Evolutionary conservation across 139 green algal genomes (phyloP), one percentile per base, ranked within the genome.

Genomic region (Yamagishiella unicocca): DNA sequence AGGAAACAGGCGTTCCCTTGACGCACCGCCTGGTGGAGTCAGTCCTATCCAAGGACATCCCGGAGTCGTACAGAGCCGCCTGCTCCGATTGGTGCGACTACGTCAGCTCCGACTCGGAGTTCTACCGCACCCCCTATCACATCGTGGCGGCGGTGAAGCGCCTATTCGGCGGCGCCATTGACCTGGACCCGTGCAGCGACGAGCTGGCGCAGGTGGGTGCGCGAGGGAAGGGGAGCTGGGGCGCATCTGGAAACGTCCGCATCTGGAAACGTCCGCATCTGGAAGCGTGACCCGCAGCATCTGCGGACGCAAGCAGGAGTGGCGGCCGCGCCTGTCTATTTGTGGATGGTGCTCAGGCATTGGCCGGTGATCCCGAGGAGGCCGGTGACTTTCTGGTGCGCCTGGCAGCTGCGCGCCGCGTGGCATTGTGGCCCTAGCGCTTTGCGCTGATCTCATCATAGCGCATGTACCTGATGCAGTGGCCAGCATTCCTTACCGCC

Each of bases 131-230:
- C 1, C 81, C 81, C 21, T 40, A 68, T 31, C 81, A 87, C 81
- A 42, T 87, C 14, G 43, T 87, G 12, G 66, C 81, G 45, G 81
- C 55, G 0, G 45, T 68, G 4, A 73, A 68, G 45, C 43, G 45
- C 22, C 42, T 86, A 8, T 87, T 87, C 25, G 33, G 31, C 22
- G 81, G 81, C 35, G 25, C 10, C 45, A 87, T 87, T 7, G 81
- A 87, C 67, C 81, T 87, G 43, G 81, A 87, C 67, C 66, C 81
- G 2, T 87, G 81, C 81, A 79, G 64, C 45, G 81, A 87, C 54
- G 81, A 87, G 46, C 81, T 85, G 61, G 79, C 79, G 29, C 79
- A 85, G 79, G 79, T 85, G 79, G 24, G 79, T 68, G 74, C 27
- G n/a, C 5, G 62, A 72, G 62, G 21, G 4, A 55, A 4, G 40